Evolutionary conservation across 1,284 basidiomycete genomes (phyloP).

Genomic region (Athelia psychrophila): DNA sequence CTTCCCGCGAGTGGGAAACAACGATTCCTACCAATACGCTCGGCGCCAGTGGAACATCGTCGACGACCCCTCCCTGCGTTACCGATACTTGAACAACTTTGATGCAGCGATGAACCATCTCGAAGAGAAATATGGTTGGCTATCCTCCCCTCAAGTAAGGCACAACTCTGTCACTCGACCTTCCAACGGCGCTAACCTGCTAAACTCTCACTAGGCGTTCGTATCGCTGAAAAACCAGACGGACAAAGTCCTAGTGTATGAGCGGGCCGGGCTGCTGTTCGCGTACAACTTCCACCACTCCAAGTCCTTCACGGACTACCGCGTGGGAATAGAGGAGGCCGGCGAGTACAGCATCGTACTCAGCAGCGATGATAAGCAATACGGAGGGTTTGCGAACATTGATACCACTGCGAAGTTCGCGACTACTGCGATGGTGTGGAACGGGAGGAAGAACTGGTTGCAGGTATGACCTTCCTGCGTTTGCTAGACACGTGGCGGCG

Average conservation of each 20-base stretch:
- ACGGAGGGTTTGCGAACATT: conserved; percentile 89
- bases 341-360: conserved; percentile 88
- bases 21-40: conserved; percentile 94
- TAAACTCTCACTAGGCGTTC: conserved; percentile 57
- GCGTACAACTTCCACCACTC: conserved; percentile 96
- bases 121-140: conserved; percentile 83
- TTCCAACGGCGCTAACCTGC: conserved; percentile 9
- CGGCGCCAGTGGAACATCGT: conserved; percentile 95
- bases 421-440: conserved; percentile 91
- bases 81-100: conserved; percentile 92
- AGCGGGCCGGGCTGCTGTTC: conserved; percentile 90
- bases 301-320: conserved; percentile 89
- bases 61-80: conserved; percentile 83
- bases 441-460: conserved; percentile 83
- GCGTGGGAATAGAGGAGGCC: conserved; percentile 83
- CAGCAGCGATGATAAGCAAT: conserved; percentile 82
- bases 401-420: conserved; percentile 64
- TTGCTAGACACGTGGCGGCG: not conserved
- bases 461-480: conserved; percentile 52
- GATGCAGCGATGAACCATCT: conserved; percentile 91
- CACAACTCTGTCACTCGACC: not conserved
- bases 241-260: conserved; percentile 93
- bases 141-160: conserved; percentile 74
- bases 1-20: conserved; percentile 94
- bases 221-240: conserved; percentile 91